A percentile compares a stretch with the other conserved stretches of the same genome.
Conservation (phyloP, 1,284 basidiomycete species). For the Papiliotrema laurentii region DNA sequence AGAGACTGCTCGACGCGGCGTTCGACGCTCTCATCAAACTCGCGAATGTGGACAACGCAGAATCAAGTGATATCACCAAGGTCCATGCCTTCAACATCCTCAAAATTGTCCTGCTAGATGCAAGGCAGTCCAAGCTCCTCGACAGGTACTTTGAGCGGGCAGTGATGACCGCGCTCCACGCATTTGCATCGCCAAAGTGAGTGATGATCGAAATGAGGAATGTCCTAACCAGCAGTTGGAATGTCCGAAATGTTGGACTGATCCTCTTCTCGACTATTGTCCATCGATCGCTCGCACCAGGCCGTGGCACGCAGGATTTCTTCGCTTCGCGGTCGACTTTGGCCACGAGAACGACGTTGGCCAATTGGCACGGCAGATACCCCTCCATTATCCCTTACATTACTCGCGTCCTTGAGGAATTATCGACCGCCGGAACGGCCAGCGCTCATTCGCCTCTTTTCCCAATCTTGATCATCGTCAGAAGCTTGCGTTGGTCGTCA, state of each 20-base stretch:
- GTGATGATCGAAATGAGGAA: constrained; percentile 4
- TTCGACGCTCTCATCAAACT: constrained; percentile 27
- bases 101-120: constrained; percentile 45
- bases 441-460: constrained; percentile 37
- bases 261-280: constrained; percentile 45
- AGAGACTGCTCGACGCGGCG: constrained; percentile 28
- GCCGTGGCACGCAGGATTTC: constrained; percentile 25
- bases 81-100: constrained; percentile 47
- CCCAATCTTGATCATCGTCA: constrained; percentile 42
- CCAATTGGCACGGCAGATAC: constrained; percentile 33
- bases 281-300: constrained; percentile 32
- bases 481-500: constrained; percentile 33
- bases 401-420: constrained; percentile 13
- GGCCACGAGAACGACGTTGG: constrained; percentile 29
- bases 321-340: constrained; percentile 28
- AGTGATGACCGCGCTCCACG: constrained; percentile 37
- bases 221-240: constrained; percentile 37
- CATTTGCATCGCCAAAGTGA: constrained; percentile 42
- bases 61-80: constrained; percentile 36
- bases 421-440: neutral
- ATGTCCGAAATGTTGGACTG: constrained; percentile 45
- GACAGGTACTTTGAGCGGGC: constrained; percentile 37
- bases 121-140: constrained; percentile 34
- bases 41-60: constrained; percentile 22
- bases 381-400: constrained; percentile 35